Base-by-base conservation (phyloP, 2,329 filamentous ascomycete genomes). In the Simplicillium sp. region DNA sequence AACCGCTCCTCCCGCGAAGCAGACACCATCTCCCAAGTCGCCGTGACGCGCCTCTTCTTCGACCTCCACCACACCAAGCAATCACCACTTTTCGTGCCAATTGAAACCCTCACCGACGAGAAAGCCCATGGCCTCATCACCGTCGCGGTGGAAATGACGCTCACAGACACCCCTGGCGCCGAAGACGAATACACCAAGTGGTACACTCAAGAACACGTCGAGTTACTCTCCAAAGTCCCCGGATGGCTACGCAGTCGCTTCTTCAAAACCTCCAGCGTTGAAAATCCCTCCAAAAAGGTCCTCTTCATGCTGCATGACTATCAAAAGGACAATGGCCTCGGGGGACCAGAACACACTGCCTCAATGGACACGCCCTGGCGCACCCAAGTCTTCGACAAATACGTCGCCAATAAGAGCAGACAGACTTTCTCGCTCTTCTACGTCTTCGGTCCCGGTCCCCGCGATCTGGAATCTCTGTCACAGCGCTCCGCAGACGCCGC, bases 221-320 rank as follows among this genome's bases (percentile, higher is more conserved):
- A 71, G 3, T 73, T 88, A 72, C 57, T 94, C 43, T 67, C 80
- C 46, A 82, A 82, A 53, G 73, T 89, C 0, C 82, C 84, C 0
- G 87, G 87, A 4, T 94, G 87, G 85, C 63, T 84, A 44, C 77
- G 87, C 31, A 82, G 82, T 13, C 72, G 87, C 32, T 64, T 82
- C 34, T 88, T 82, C 60, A 72, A 75, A 43, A 84, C 82, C 3
- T 81, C 80, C 0, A 68, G 68, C 28, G 66, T 87, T 3, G 78
- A 82, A 41, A 65, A 73, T 7, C 54, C 64, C 18, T 65, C 66
- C 14, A 69, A 71, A 16, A 61, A 68, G 5, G 67, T 70, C 1
- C 79, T 75, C 48, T 63, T 89, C 2, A 71, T 76, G 1, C 66
- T 94, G 28, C 82, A 90, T 56, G 87, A 94, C 48, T 94, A 81